A percentile compares a stretch with the other conserved stretches of the same genome.
phyloP scores from a whole-genome alignment of 2,329 filamentous ascomycete genomes.

The Orbilia quercus region DNA sequence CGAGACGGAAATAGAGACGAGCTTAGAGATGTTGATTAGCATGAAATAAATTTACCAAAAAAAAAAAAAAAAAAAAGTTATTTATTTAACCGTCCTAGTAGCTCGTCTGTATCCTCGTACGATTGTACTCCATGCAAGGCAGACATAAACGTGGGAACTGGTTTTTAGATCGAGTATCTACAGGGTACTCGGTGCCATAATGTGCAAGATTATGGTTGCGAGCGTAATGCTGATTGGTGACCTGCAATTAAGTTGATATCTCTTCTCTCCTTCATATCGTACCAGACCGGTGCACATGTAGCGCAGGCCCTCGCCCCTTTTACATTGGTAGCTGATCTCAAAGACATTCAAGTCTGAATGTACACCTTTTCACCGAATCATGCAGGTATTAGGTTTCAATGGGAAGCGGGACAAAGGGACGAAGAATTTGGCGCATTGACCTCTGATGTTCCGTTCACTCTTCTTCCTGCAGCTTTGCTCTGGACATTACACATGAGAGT shows the following conservation, averaged over 20 bases:
- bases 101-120: constrained; percentile 31
- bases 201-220: no score
- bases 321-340: no score
- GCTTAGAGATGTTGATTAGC: no score
- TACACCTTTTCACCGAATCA: no score
- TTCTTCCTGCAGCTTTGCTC: constrained; percentile 5
- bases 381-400: background rate
- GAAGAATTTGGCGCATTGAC: constrained; percentile 47
- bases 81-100: constrained; percentile 5
- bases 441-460: constrained; percentile 26
- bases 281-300: no score
- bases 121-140: constrained; percentile 42
- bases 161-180: constrained; percentile 8
- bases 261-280: no score
- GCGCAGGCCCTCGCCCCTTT: no score
- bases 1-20: constrained; percentile 19
- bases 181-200: constrained; percentile 15
- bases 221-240: no score
- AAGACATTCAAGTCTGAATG: no score
- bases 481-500: constrained; percentile 1
- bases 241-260: no score
- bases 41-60: no score
- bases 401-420: constrained; percentile 5
- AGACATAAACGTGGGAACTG: constrained; percentile 9
- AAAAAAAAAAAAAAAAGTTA: background rate